phyloP scores from a whole-genome alignment of 495 filamentous ascomycete species.

The Melanomma pulvis-pyrius region DNA sequence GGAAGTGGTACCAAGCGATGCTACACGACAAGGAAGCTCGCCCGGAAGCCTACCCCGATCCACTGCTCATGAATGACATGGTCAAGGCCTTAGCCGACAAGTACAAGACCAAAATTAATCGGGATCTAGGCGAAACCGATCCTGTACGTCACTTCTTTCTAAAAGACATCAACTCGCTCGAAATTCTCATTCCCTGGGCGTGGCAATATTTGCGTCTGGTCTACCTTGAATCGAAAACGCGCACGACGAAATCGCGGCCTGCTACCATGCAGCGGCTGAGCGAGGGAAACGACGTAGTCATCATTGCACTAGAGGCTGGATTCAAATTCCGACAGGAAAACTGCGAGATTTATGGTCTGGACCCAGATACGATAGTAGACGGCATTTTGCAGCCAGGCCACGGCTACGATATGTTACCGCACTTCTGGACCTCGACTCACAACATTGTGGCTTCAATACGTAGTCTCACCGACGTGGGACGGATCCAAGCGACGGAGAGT shows the following conservation, averaged over 20 bases:
- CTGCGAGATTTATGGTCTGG: slow-evolving; percentile 69
- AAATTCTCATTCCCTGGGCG: slow-evolving; percentile 75
- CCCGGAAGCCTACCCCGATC: slow-evolving; percentile 51
- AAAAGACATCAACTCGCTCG: slow-evolving; percentile 71
- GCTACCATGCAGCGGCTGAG: slow-evolving; percentile 35
- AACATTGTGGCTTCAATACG: slow-evolving; percentile 60
- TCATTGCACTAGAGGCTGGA: slow-evolving; percentile 69
- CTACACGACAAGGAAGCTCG: slow-evolving; percentile 26
- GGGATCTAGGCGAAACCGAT: slow-evolving; percentile 66
- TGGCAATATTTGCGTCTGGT: slow-evolving; percentile 70
- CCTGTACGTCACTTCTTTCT: slow-evolving; percentile 80
- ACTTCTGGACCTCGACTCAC: slow-evolving; percentile 77
- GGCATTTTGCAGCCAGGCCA: slow-evolving; percentile 61
- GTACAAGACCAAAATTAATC: slow-evolving; percentile 63
- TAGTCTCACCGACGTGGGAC: slow-evolving; percentile 54
- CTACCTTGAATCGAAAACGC: slow-evolving; percentile 48
- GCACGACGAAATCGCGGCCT: slow-evolving; percentile 25
- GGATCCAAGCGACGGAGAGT: slow-evolving; percentile 36
- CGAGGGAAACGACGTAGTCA: slow-evolving; percentile 79
- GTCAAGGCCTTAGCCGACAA: slow-evolving; percentile 70
- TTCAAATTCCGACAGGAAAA: slow-evolving; percentile 72
- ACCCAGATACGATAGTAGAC: slow-evolving; percentile 62
- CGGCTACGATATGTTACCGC: slow-evolving; percentile 66
- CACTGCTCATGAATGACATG: slow-evolving; percentile 62
- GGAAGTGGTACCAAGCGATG: slow-evolving; percentile 68